phyloP scores from a whole-genome alignment of 345 rosid species.

The Aquilaria malaccensis region DNA sequence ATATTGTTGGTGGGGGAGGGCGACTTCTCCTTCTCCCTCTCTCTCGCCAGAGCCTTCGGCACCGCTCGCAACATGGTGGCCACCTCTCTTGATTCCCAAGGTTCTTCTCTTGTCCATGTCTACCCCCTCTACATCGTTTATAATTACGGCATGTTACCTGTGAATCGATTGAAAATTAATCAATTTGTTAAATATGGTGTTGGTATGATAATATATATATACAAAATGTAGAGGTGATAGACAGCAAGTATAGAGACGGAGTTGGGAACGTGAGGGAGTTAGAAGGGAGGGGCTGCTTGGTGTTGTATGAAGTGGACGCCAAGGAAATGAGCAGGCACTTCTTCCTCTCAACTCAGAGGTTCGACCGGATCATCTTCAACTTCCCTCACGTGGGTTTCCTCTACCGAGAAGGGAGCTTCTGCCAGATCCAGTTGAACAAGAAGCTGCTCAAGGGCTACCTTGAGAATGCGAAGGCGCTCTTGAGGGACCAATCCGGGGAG shows the following conservation, averaged over 20 bases:
- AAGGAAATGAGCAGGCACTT: constrained; percentile 25
- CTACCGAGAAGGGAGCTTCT: constrained; percentile 23
- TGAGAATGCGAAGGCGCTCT: constrained; percentile 18
- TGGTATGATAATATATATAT: too few species aligned
- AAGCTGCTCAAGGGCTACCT: constrained; percentile 25
- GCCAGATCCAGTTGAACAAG: constrained; percentile 35
- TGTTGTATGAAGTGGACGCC: constrained; percentile 32
- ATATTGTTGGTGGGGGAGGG: constrained; percentile 57
- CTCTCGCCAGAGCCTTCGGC: constrained; percentile 47
- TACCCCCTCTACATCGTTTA: not conserved
- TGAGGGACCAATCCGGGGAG: constrained; percentile 22
- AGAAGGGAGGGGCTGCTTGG: constrained; percentile 23
- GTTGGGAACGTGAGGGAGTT: constrained; percentile 20
- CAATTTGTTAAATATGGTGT: too few species aligned
- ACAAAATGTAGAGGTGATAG: constrained; percentile 11
- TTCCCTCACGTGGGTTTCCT: constrained; percentile 37
- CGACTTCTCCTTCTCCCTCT: constrained; percentile 51
- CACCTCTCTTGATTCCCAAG: constrained; percentile 39
- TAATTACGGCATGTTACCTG: not conserved
- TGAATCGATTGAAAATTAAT: too few species aligned
- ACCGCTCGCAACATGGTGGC: constrained; percentile 53
- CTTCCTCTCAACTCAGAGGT: constrained; percentile 24
- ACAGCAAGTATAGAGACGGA: constrained; percentile 23
- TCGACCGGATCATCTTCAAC: constrained; percentile 32
- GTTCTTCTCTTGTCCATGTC: constrained; percentile 5